A percentile compares a stretch with the other conserved stretches of the same genome.
Evolutionary conservation across 2,329 filamentous ascomycete species (phyloP).

Genomic region (Phoma sp.): DNA sequence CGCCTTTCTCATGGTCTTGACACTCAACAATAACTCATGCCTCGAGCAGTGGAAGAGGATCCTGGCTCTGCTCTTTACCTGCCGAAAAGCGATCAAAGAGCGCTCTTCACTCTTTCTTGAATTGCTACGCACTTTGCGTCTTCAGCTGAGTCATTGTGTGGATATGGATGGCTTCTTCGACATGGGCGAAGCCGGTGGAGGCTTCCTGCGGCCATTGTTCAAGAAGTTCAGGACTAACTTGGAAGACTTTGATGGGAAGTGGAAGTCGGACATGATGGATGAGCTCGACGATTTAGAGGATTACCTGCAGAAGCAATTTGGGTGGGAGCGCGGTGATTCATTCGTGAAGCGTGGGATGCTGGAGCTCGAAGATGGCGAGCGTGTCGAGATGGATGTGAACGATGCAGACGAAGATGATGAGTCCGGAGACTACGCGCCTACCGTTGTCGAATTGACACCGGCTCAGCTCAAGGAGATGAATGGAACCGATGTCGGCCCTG

Average conservation of each 20-base stretch:
- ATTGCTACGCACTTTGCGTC: constrained; percentile 55
- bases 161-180: constrained; percentile 69
- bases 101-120: constrained; percentile 59
- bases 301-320: constrained; percentile 60
- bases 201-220: constrained; percentile 60
- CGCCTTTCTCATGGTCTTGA: constrained; percentile 66
- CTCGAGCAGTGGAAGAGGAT: constrained; percentile 70
- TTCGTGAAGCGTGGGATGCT: constrained; percentile 64
- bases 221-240: constrained; percentile 59
- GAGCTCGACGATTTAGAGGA: constrained; percentile 63
- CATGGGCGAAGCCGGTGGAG: constrained; percentile 59
- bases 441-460: constrained; percentile 61
- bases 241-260: constrained; percentile 53
- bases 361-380: constrained; percentile 67
- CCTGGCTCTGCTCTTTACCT: constrained; percentile 63
- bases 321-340: constrained; percentile 63
- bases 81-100: constrained; percentile 57
- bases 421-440: constrained; percentile 68
- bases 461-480: constrained; percentile 50
- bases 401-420: constrained; percentile 66
- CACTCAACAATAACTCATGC: constrained; percentile 69
- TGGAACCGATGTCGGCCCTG: constrained; percentile 29
- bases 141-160: constrained; percentile 62
- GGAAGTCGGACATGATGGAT: constrained; percentile 54
- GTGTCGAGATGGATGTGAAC: constrained; percentile 63